phyloP scores from a whole-genome alignment of 108 stramenopile genomes.

The Cyclotella atomus region DNA sequence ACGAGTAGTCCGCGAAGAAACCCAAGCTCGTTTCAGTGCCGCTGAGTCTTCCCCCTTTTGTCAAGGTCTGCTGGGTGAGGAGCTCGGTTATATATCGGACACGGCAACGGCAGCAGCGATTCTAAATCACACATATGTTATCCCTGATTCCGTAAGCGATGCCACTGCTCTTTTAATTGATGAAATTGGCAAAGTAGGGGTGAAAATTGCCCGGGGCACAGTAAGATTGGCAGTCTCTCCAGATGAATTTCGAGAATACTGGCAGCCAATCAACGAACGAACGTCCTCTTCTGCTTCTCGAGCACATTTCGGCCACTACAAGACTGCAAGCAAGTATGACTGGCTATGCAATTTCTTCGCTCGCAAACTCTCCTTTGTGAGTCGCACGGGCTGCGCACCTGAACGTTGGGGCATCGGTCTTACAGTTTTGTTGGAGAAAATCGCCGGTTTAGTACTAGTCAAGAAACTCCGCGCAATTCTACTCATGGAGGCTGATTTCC shows the following conservation, averaged over 20 bases:
- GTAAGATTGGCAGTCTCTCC: neutral
- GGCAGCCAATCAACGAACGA: neutral
- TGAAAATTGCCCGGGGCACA: neutral
- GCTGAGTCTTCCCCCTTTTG: constrained; percentile 1
- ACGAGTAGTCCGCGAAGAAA: neutral
- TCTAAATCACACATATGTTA: neutral
- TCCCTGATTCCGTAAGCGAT: neutral
- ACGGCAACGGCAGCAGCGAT: neutral
- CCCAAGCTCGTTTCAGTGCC: neutral
- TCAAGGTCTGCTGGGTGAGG: neutral
- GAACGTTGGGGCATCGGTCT: constrained; percentile 10
- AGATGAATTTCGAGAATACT: constrained; percentile 1
- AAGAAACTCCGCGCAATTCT: constrained; percentile 27
- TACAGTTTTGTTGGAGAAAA: constrained; percentile 19
- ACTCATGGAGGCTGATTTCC: constrained; percentile 20
- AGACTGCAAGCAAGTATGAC: neutral
- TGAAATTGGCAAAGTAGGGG: neutral
- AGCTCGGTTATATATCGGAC: neutral
- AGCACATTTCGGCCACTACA: constrained; percentile 20
- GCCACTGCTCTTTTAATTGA: neutral
- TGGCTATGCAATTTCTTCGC: neutral
- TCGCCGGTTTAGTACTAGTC: constrained; percentile 7
- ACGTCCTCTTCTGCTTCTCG: neutral
- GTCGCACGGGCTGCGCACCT: neutral
- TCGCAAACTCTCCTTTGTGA: neutral